Evolutionary conservation across 345 rosid genomes (phyloP).

Genomic region (Clausena lansium): DNA sequence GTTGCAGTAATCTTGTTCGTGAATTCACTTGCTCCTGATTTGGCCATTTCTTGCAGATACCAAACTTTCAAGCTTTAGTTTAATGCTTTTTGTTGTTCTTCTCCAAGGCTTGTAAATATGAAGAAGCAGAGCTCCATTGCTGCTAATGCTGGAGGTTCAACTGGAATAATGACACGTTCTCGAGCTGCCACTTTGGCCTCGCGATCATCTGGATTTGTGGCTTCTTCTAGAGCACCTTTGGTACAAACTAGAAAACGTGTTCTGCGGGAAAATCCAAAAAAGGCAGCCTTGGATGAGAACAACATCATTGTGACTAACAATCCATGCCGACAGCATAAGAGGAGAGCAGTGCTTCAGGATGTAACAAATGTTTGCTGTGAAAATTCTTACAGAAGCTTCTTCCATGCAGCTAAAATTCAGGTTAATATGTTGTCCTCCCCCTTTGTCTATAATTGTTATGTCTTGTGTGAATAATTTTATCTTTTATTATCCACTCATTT

Average conservation of each 20-base stretch:
- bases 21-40: slow-evolving; percentile 5
- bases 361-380: slow-evolving; percentile 61
- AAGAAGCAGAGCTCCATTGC: slow-evolving; percentile 42
- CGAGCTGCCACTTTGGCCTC: slow-evolving; percentile 57
- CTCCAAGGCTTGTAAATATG: slow-evolving; percentile 46
- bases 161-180: slow-evolving; percentile 71
- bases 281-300: slow-evolving; percentile 54
- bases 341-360: slow-evolving; percentile 70
- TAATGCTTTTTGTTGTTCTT: slow-evolving; percentile 27
- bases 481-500: background rate
- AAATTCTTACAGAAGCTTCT: slow-evolving; percentile 42
- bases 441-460: background rate
- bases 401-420: slow-evolving; percentile 54
- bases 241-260: slow-evolving; percentile 36
- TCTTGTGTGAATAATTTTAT: background rate
- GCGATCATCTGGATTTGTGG: slow-evolving; percentile 31
- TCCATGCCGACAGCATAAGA: slow-evolving; percentile 38
- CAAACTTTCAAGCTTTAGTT: slow-evolving; percentile 6
- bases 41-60: slow-evolving; percentile 26
- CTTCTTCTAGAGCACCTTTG: slow-evolving; percentile 30
- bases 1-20: background rate
- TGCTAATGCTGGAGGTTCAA: slow-evolving; percentile 30
- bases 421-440: slow-evolving; percentile 30
- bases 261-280: slow-evolving; percentile 39
- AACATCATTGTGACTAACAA: slow-evolving; percentile 28